Evolutionary conservation across 306 rosid genomes (phyloP), one percentile per base, ranked within the genome.

Genomic region (Medicago truncatula): DNA sequence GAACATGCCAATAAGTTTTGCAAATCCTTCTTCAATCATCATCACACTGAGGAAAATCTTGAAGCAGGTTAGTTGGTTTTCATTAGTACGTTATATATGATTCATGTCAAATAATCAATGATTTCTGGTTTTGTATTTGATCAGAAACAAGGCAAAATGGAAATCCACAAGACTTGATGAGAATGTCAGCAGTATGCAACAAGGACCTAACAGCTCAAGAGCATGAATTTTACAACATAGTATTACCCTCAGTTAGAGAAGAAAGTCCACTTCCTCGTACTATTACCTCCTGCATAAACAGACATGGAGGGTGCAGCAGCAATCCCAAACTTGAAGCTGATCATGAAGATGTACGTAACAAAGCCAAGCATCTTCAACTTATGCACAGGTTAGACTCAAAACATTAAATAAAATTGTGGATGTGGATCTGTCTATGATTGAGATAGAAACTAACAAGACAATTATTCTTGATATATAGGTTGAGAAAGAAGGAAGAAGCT

Each of bases 401-500:
- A 13, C 25, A 28, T 3, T 13, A 74, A 74, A 16, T 17, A 16
- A 53, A 17, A 53, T 12, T 5, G 2, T 49, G 6, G 17, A 46
- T 5, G 2, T 49, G 6, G 17, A 46, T 49, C 2, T 54, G 7
- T 20, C 14, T 9, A 9, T 15, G 21, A 3, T 56, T 20, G 34
- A 75, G 58, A 8, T 21, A 75, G 58, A 8, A 21, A n/a, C 25
- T 56, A 10, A 63, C 18, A 36, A 18, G 16, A 56, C 13, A 76
- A 6, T 12, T 61, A 54, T 25, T 25, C 4, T 69, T 20, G n/a
- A n/a, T 56, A 69, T 57, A 68, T 70, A 89, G 90, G 73, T 66
- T 92, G 83, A 75, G 76, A 72, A 83, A 76, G 76, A 85, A 87
- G 68, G 94, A 87, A 85, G 80, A 86, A 6, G 85, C 79, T 7